A percentile compares a stretch with the other conserved stretches of the same genome.
These are phyloP conservation scores for Helicocarpus griseus DNA, from an alignment of 2,329 filamentous ascomycete genomes.

Conservation along the genomic window DNA sequence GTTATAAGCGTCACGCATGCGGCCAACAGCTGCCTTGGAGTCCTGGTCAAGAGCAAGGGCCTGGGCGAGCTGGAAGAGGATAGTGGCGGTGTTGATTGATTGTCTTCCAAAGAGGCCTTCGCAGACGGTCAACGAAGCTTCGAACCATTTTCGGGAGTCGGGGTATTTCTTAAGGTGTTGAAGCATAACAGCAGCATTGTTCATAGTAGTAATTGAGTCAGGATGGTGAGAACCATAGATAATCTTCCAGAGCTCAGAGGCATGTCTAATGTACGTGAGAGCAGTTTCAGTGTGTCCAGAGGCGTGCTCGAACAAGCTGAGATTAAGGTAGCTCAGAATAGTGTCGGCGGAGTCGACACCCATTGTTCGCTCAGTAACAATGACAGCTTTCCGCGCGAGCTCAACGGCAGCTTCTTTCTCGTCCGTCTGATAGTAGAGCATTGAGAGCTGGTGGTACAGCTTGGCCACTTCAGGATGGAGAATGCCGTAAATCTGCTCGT, in stretches of 20 bases:
- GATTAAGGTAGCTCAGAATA: constrained; percentile 88
- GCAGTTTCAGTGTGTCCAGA: constrained; percentile 81
- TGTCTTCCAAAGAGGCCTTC: constrained; percentile 81
- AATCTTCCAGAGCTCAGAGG: constrained; percentile 90
- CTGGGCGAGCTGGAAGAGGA: constrained; percentile 95
- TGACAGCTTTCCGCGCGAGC: constrained; percentile 89
- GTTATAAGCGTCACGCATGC: constrained; percentile 94
- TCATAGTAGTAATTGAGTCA: constrained; percentile 96
- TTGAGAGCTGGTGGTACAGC: constrained; percentile 89
- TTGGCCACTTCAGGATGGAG: constrained; percentile 92
- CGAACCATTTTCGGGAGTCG: constrained; percentile 93
- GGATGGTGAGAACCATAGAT: constrained; percentile 91
- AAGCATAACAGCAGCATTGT: constrained; percentile 97
- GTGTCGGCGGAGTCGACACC: constrained; percentile 92
- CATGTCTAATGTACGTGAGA: constrained; percentile 83
- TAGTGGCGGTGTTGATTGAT: constrained; percentile 85
- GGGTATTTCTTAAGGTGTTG: constrained; percentile 91
- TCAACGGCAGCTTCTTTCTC: constrained; percentile 95
- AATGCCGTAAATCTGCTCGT: constrained; percentile 98
- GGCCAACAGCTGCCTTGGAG: constrained; percentile 77
- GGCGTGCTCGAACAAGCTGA: constrained; percentile 88
- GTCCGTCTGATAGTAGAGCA: constrained; percentile 94
- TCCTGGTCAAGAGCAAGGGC: constrained; percentile 92
- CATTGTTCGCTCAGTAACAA: constrained; percentile 87
- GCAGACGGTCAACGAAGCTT: constrained; percentile 79